Conservation (phyloP, 2,329 filamentous ascomycete species). For the Pseudogymnoascus sp. region DNA sequence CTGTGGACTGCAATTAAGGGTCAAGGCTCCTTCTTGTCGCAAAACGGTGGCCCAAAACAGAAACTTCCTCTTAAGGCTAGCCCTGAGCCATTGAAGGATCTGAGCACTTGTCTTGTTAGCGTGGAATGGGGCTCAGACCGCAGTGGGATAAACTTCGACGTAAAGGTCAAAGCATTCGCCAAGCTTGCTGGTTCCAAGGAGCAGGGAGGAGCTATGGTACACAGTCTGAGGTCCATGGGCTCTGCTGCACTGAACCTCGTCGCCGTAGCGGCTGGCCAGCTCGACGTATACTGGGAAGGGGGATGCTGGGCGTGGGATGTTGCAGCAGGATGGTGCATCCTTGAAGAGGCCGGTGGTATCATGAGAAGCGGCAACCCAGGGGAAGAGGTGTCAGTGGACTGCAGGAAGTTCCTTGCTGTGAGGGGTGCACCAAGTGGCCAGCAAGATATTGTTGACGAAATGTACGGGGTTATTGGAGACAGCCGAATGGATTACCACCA, state of each 20-base stretch:
- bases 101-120: conserved; percentile 57
- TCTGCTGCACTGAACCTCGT: conserved; percentile 69
- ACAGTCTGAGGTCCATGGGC: conserved; percentile 61
- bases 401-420: conserved; percentile 53
- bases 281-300: conserved; percentile 74
- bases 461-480: conserved; percentile 53
- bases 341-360: conserved; percentile 63
- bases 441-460: conserved; percentile 53
- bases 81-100: conserved; percentile 47
- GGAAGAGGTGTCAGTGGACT: conserved; percentile 48
- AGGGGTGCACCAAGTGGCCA: conserved; percentile 51
- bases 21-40: conserved; percentile 49
- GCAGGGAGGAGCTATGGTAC: conserved; percentile 65
- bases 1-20: conserved; percentile 63
- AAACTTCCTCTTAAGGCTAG: conserved; percentile 39
- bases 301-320: conserved; percentile 84
- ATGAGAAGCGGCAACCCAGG: conserved; percentile 68
- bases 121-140: conserved; percentile 67
- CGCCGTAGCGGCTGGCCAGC: conserved; percentile 58
- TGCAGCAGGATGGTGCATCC: conserved; percentile 69
- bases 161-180: conserved; percentile 59
- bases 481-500: conserved; percentile 39
- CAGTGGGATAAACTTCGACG: conserved; percentile 58
- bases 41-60: conserved; percentile 31
- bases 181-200: conserved; percentile 48